Conservation (phyloP, 2,329 filamentous ascomycete species). For the Penicillium paneum region DNA sequence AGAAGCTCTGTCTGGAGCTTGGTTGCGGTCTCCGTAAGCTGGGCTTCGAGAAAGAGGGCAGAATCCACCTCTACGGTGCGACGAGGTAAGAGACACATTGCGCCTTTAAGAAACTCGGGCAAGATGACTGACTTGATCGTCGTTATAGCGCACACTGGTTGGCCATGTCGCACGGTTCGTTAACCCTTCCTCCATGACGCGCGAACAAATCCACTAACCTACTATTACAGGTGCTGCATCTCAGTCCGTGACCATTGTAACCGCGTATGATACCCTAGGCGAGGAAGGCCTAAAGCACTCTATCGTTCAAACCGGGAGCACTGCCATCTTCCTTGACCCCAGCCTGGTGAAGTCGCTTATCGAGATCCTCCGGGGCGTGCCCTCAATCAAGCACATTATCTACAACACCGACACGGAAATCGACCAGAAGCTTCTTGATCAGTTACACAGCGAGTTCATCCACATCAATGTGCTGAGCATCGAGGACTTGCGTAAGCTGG, state of each 20-base stretch:
- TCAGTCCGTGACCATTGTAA: slow-evolving; percentile 88
- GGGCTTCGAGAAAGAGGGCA: slow-evolving; percentile 65
- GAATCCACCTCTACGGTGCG: slow-evolving; percentile 78
- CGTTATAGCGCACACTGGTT: slow-evolving; percentile 71
- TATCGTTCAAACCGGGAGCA: slow-evolving; percentile 73
- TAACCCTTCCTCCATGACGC: background rate
- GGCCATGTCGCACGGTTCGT: slow-evolving; percentile 67
- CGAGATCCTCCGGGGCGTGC: slow-evolving; percentile 54
- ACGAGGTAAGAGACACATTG: slow-evolving; percentile 59
- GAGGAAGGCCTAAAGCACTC: slow-evolving; percentile 82
- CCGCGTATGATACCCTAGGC: slow-evolving; percentile 90
- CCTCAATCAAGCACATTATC: slow-evolving; percentile 56
- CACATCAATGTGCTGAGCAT: slow-evolving; percentile 55
- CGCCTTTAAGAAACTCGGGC: background rate
- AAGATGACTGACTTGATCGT: slow-evolving; percentile 14
- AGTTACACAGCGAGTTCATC: slow-evolving; percentile 52
- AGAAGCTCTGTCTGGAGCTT: slow-evolving; percentile 64
- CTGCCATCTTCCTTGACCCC: slow-evolving; percentile 83
- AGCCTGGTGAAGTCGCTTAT: slow-evolving; percentile 64
- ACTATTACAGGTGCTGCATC: slow-evolving; percentile 58
- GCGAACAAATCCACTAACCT: background rate
- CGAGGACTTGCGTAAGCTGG: slow-evolving; percentile 53
- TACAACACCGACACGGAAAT: slow-evolving; percentile 56
- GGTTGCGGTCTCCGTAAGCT: slow-evolving; percentile 72
- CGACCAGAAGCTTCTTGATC: slow-evolving; percentile 53